These are phyloP conservation scores for Fusarium solani-melongenae DNA, from an alignment of 2,329 filamentous ascomycete genomes.

Conservation along the genomic window DNA sequence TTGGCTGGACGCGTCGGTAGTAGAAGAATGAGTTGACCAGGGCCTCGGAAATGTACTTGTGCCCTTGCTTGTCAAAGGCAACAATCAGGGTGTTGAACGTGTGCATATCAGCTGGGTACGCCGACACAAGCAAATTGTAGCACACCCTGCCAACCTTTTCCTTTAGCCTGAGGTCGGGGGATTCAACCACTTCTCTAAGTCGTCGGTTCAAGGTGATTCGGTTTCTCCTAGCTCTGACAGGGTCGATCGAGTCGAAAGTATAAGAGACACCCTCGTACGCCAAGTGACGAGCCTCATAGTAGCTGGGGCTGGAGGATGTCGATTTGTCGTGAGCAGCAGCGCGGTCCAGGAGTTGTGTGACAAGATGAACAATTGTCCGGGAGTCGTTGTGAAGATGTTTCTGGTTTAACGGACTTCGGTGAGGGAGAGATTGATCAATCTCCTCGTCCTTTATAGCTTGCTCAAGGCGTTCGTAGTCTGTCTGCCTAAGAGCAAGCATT, in stretches of 20 bases:
- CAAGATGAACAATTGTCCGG: slow-evolving; percentile 41
- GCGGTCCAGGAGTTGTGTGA: slow-evolving; percentile 46
- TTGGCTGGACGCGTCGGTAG: slow-evolving; percentile 57
- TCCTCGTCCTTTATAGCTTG: slow-evolving; percentile 45
- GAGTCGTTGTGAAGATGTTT: slow-evolving; percentile 45
- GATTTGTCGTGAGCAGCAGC: slow-evolving; percentile 38
- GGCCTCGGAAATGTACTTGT: slow-evolving; percentile 62
- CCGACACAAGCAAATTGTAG: slow-evolving; percentile 74
- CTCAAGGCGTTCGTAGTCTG: slow-evolving; percentile 48
- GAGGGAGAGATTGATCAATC: slow-evolving; percentile 22
- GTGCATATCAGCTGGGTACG: slow-evolving; percentile 71
- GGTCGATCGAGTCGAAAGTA: slow-evolving; percentile 45
- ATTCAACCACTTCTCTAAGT: slow-evolving; percentile 44
- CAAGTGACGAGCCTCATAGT: slow-evolving; percentile 45
- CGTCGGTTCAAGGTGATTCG: slow-evolving; percentile 44
- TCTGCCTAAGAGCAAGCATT: slow-evolving; percentile 35
- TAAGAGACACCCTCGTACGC: slow-evolving; percentile 30
- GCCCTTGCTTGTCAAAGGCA: slow-evolving; percentile 67
- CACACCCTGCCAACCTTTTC: slow-evolving; percentile 58
- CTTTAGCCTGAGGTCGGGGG: slow-evolving; percentile 40
- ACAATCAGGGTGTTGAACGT: slow-evolving; percentile 78
- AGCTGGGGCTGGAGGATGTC: slow-evolving; percentile 39
- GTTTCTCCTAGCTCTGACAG: slow-evolving; percentile 38
- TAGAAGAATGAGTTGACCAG: slow-evolving; percentile 64
- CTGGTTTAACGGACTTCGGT: slow-evolving; percentile 38